Conservation (phyloP, 495 filamentous ascomycete species). For the Alectoria sarmentosa region DNA sequence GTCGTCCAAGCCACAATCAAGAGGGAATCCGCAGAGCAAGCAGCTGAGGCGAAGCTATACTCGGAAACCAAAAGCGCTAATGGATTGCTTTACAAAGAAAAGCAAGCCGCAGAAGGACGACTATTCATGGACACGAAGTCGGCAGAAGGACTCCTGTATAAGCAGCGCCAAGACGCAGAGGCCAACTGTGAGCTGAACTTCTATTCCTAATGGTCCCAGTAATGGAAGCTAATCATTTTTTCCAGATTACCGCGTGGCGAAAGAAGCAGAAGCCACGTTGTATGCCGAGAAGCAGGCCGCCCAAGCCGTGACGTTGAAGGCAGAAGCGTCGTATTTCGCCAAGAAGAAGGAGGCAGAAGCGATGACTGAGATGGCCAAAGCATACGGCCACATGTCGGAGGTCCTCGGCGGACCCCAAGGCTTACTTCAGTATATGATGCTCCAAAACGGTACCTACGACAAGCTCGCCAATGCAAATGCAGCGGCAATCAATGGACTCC, state of each 20-base stretch:
- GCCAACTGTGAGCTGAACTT: slow-evolving; percentile 5
- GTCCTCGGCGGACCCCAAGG: slow-evolving; percentile 71
- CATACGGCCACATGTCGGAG: slow-evolving; percentile 58
- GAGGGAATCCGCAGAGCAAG: slow-evolving; percentile 64
- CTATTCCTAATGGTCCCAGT: background rate
- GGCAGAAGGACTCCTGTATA: slow-evolving; percentile 50
- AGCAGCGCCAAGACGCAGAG: slow-evolving; percentile 27
- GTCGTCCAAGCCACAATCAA: slow-evolving; percentile 71
- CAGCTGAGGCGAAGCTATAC: slow-evolving; percentile 56
- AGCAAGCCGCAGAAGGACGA: slow-evolving; percentile 50
- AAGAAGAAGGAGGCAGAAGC: slow-evolving; percentile 69
- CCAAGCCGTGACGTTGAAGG: slow-evolving; percentile 45
- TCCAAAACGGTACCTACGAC: slow-evolving; percentile 36
- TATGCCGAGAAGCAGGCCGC: slow-evolving; percentile 32
- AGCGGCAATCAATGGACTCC: slow-evolving; percentile 62
- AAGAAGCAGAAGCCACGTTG: slow-evolving; percentile 22
- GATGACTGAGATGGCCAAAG: slow-evolving; percentile 65
- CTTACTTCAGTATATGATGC: slow-evolving; percentile 64
- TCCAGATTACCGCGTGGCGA: slow-evolving; percentile 13
- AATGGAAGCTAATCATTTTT: background rate
- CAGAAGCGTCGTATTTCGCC: slow-evolving; percentile 53
- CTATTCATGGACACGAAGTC: slow-evolving; percentile 39
- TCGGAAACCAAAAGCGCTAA: slow-evolving; percentile 43
- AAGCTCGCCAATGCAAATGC: slow-evolving; percentile 43
- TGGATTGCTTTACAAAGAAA: slow-evolving; percentile 51